A percentile compares a stretch with the other conserved stretches of the same genome.
These are phyloP conservation scores for Teratosphaeria nubilosa DNA, from an alignment of 2,329 filamentous ascomycete species.

Conservation along the genomic window DNA sequence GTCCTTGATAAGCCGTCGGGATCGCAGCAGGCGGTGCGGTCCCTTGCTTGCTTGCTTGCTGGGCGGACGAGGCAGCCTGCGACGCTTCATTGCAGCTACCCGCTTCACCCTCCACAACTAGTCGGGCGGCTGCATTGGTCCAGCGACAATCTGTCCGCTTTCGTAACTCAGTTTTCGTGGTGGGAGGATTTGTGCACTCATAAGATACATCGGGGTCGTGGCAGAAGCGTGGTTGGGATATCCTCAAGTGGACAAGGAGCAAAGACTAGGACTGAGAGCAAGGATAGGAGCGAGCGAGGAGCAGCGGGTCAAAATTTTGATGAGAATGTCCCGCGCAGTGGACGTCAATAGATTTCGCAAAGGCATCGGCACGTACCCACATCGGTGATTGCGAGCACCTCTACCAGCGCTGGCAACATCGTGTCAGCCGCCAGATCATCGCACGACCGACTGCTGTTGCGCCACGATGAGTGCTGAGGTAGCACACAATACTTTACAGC, in stretches of 20 bases:
- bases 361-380: slow-evolving; percentile 26
- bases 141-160: background rate
- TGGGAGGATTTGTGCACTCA: background rate
- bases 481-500: slow-evolving; percentile 10
- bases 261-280: background rate
- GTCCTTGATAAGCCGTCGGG: background rate
- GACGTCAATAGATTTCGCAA: slow-evolving; percentile 23
- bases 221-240: background rate
- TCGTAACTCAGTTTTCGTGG: background rate
- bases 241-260: background rate
- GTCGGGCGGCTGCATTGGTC: background rate
- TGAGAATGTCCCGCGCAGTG: slow-evolving; percentile 21
- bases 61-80: background rate
- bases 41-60: background rate
- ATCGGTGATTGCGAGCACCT: slow-evolving; percentile 17
- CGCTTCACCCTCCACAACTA: background rate
- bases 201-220: background rate
- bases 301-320: background rate
- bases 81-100: background rate
- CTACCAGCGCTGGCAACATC: slow-evolving; percentile 7
- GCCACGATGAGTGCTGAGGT: slow-evolving; percentile 22
- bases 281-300: background rate
- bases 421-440: background rate
- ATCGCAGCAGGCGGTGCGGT: background rate
- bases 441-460: slow-evolving; percentile 5